Percentiles rank a stretch among this genome's conserved stretches.
Conservation (phyloP, 78 protist genomes). For the Anaeramoeba flamelloides region DNA sequence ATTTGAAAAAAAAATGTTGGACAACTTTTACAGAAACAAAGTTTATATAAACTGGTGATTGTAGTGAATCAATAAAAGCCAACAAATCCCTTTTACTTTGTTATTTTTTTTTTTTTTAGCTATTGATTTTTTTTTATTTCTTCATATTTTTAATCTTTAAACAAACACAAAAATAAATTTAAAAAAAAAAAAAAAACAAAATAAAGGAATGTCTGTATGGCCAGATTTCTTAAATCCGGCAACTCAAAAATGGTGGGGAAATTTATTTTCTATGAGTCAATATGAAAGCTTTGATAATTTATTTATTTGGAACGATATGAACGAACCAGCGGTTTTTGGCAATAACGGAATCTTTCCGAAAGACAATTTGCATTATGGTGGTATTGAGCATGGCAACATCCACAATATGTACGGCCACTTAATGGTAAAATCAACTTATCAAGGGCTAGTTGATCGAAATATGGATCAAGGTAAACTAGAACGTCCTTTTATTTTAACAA, state of each 20-base stretch:
- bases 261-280: slow-evolving; percentile 12
- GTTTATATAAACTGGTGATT: no score
- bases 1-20: no score
- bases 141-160: no score
- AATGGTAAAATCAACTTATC: slow-evolving; percentile 39
- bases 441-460: slow-evolving; percentile 47
- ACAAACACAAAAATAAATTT: no score
- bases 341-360: slow-evolving; percentile 89
- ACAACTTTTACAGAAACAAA: no score
- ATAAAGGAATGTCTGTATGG: no score
- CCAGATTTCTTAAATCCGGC: slow-evolving; percentile 61
- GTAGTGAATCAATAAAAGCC: no score
- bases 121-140: no score
- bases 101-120: no score
- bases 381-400: slow-evolving; percentile 71
- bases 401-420: slow-evolving; percentile 88
- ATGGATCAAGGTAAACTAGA: no score
- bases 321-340: slow-evolving; percentile 91
- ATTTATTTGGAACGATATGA: slow-evolving; percentile 97
- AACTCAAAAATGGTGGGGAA: slow-evolving; percentile 78
- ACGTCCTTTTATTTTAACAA: slow-evolving; percentile 87
- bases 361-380: slow-evolving; percentile 54
- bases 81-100: no score
- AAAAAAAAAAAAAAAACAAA: no score
- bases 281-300: slow-evolving; percentile 46